Percentiles rank a stretch among this genome's conserved stretches.
Conservation (phyloP, 106 monocot species). For the Dendrobium chrysotoxum region DNA sequence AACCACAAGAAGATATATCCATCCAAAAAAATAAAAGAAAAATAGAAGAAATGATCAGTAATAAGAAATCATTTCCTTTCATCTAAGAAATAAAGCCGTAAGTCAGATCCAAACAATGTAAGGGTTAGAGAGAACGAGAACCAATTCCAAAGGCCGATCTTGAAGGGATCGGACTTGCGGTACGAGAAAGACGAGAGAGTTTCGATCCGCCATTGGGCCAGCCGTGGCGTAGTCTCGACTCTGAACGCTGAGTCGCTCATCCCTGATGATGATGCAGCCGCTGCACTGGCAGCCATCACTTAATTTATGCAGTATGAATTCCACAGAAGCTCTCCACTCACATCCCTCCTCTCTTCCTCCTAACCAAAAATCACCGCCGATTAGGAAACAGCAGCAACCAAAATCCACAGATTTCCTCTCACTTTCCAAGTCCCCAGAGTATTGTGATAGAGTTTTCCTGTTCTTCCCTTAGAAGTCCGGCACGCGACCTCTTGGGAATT, state of each 20-base stretch:
- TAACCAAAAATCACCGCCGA: not conserved
- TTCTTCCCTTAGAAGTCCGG: not conserved
- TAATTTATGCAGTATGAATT: slow-evolving; percentile 79
- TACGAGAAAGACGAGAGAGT: slow-evolving; percentile 50
- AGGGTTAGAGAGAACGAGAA: slow-evolving; percentile 5
- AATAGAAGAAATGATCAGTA: not conserved
- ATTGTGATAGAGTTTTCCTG: not conserved
- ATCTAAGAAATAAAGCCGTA: not conserved
- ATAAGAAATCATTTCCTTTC: not conserved
- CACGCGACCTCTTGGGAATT: not conserved
- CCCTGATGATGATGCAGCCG: slow-evolving; percentile 17
- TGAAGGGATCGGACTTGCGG: slow-evolving; percentile 84
- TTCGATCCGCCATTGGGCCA: slow-evolving; percentile 89
- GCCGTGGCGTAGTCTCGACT: slow-evolving; percentile 70
- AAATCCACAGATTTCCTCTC: not conserved
- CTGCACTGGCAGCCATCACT: slow-evolving; percentile 25
- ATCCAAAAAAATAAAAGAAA: not conserved
- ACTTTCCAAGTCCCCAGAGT: not conserved
- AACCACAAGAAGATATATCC: not conserved
- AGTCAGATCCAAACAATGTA: not conserved
- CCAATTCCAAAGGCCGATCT: slow-evolving; percentile 91
- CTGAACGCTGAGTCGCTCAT: slow-evolving; percentile 65
- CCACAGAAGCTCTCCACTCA: slow-evolving; percentile 44
- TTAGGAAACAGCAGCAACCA: not conserved
- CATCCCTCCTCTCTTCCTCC: slow-evolving; percentile 2